Conservation (phyloP, 805 yeast species). For the Wickerhamiella australiensis region DNA sequence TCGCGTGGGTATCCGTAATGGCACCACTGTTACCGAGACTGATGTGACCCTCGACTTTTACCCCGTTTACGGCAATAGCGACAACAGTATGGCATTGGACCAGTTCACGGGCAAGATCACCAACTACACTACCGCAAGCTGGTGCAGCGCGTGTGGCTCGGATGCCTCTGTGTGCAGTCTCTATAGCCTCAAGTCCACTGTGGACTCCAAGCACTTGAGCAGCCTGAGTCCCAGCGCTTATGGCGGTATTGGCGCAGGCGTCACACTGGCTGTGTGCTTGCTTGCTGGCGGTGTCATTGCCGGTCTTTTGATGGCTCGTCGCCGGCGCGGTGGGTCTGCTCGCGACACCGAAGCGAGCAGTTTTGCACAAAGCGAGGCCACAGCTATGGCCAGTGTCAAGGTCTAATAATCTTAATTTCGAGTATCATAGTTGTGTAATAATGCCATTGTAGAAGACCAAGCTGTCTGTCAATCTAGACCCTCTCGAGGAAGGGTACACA, state of each 20-base stretch:
- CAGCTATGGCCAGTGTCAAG: background rate
- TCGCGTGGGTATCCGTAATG: constrained; percentile 37
- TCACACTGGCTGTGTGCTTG: constrained; percentile 32
- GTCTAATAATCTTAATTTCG: background rate
- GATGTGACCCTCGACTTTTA: constrained; percentile 27
- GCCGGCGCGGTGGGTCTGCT: background rate
- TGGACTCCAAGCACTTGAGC: background rate
- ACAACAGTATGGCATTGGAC: constrained; percentile 29
- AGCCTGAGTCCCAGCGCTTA: constrained; percentile 32
- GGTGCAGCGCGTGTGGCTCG: constrained; percentile 33
- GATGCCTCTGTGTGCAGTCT: background rate
- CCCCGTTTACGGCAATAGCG: constrained; percentile 31
- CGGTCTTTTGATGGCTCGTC: constrained; percentile 16
- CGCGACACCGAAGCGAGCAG: background rate
- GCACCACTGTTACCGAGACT: constrained; percentile 29
- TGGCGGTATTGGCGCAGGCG: constrained; percentile 43
- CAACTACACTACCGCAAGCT: constrained; percentile 24
- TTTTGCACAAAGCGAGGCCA: background rate
- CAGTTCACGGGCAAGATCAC: constrained; percentile 29
- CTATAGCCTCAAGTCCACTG: background rate
- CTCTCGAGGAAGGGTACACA: background rate
- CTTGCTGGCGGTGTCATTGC: constrained; percentile 27
- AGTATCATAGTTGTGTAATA: background rate
- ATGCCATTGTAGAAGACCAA: no score
- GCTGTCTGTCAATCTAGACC: no score